Evolutionary conservation across 2,329 filamentous ascomycete genomes (phyloP).

Genomic region (Cladophialophora immunda): DNA sequence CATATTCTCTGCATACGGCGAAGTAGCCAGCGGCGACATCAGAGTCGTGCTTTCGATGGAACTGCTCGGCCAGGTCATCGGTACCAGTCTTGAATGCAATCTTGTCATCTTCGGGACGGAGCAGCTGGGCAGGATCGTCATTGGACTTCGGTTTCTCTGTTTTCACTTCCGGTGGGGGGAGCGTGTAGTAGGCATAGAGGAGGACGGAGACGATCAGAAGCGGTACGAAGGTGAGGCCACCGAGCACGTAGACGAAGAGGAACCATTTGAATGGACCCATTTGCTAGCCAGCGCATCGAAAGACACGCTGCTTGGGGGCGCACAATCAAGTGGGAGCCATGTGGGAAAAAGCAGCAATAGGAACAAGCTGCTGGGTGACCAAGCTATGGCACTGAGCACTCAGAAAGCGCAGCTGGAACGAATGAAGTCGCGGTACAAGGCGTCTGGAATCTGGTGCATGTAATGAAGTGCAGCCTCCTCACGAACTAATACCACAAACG

Average conservation of each 20-base stretch:
- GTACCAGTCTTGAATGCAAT: slow-evolving; percentile 69
- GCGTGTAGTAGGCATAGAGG: slow-evolving; percentile 72
- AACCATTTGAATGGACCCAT: slow-evolving; percentile 54
- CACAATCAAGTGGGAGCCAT: slow-evolving; percentile 14
- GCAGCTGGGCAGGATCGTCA: slow-evolving; percentile 51
- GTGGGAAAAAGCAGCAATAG: background rate
- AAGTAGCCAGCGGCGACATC: slow-evolving; percentile 92
- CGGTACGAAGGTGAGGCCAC: slow-evolving; percentile 87
- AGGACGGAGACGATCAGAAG: slow-evolving; percentile 70
- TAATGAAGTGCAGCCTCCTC: background rate
- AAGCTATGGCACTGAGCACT: background rate
- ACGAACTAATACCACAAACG: background rate
- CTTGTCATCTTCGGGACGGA: slow-evolving; percentile 70
- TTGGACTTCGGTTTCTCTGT: background rate
- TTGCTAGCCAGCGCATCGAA: slow-evolving; percentile 31
- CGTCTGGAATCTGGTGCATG: background rate
- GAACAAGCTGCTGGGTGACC: background rate
- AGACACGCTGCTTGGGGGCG: slow-evolving; percentile 1
- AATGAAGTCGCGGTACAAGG: background rate
- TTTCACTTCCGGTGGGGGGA: slow-evolving; percentile 57
- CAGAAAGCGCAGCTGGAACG: background rate
- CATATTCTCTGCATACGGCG: slow-evolving; percentile 92
- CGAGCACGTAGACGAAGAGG: slow-evolving; percentile 80
- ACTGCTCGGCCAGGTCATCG: slow-evolving; percentile 67
- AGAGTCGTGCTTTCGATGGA: slow-evolving; percentile 69